These are phyloP conservation scores for Mangifera indica DNA, from an alignment of 345 rosid species.

Conservation along the genomic window DNA sequence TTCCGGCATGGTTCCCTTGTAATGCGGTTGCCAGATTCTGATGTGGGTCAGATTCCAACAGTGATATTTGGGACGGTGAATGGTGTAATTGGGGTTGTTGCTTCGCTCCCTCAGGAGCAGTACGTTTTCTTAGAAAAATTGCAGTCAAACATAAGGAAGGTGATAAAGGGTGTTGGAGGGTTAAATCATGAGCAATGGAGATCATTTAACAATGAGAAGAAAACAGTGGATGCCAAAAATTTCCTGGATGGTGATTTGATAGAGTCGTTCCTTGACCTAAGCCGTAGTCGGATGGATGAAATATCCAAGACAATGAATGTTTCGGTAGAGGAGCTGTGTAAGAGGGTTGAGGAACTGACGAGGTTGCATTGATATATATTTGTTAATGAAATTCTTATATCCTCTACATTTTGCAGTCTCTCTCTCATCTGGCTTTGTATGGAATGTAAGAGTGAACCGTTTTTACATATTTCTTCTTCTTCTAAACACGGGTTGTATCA, in stretches of 20 bases:
- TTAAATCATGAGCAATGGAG: constrained; percentile 94
- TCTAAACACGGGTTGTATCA: too few species aligned
- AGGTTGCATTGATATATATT: constrained; percentile 73
- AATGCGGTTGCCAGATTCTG: constrained; percentile 88
- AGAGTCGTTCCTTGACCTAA: constrained; percentile 78
- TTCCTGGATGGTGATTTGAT: constrained; percentile 87
- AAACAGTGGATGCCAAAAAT: constrained; percentile 69
- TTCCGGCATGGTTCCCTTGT: constrained; percentile 96
- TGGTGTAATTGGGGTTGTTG: constrained; percentile 89
- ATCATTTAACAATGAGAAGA: constrained; percentile 85
- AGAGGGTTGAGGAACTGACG: constrained; percentile 85
- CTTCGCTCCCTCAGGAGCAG: constrained; percentile 82
- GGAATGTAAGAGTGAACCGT: too few species aligned
- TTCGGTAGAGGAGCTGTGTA: constrained; percentile 79
- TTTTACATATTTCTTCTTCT: too few species aligned
- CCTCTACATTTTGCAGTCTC: too few species aligned
- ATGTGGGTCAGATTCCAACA: constrained; percentile 82
- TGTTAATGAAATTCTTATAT: too few species aligned
- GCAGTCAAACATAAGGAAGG: constrained; percentile 71
- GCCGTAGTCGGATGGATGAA: constrained; percentile 73
- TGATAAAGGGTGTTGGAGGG: constrained; percentile 95
- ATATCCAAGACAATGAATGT: constrained; percentile 62
- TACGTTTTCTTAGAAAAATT: constrained; percentile 75
- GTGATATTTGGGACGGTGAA: constrained; percentile 82
- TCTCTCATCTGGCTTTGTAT: too few species aligned